These are phyloP conservation scores for Leccinum arenicola DNA, from an alignment of 768 basidiomycete species.

Conservation along the genomic window DNA sequence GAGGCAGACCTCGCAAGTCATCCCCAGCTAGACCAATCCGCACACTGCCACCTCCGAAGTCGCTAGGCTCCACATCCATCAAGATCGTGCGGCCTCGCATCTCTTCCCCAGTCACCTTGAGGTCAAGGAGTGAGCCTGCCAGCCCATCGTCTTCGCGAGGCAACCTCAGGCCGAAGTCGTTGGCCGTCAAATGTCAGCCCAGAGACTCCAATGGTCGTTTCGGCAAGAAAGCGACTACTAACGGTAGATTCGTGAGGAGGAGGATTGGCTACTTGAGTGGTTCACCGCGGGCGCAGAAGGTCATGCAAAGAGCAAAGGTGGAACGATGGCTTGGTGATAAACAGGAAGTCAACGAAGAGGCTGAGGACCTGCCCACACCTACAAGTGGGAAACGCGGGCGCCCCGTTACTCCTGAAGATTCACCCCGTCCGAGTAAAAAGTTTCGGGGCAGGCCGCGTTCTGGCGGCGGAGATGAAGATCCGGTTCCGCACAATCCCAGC, in stretches of 20 bases:
- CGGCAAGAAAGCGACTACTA: conserved; percentile 55
- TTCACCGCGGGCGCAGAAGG: conserved; percentile 39
- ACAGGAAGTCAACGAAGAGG: conserved; percentile 14
- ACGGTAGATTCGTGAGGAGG: conserved; percentile 43
- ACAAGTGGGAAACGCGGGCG: conserved; percentile 25
- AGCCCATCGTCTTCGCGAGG: conserved; percentile 26
- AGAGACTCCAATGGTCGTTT: conserved; percentile 65
- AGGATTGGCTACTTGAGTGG: conserved; percentile 22
- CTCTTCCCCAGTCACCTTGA: conserved; percentile 21
- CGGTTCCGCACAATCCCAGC: conserved; percentile 25
- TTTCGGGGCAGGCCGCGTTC: conserved; percentile 17
- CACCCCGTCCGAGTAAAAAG: conserved; percentile 28
- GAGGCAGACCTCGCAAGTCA: conserved; percentile 34
- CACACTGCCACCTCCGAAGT: conserved; percentile 11
- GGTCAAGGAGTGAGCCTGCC: conserved; percentile 19
- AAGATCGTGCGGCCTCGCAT: conserved; percentile 12
- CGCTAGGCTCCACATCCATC: conserved; percentile 7
- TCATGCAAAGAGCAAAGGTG: conserved; percentile 41
- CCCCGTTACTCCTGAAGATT: conserved; percentile 21
- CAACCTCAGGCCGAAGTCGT: conserved; percentile 38
- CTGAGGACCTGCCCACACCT: conserved; percentile 11
- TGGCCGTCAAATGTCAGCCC: conserved; percentile 52
- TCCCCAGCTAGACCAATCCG: conserved; percentile 16
- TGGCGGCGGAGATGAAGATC: conserved; percentile 27
- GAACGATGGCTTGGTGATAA: conserved; percentile 36